These are phyloP conservation scores for Scheffersomyces stipitis DNA, from an alignment of 805 yeast genomes.

Conservation along the genomic window DNA sequence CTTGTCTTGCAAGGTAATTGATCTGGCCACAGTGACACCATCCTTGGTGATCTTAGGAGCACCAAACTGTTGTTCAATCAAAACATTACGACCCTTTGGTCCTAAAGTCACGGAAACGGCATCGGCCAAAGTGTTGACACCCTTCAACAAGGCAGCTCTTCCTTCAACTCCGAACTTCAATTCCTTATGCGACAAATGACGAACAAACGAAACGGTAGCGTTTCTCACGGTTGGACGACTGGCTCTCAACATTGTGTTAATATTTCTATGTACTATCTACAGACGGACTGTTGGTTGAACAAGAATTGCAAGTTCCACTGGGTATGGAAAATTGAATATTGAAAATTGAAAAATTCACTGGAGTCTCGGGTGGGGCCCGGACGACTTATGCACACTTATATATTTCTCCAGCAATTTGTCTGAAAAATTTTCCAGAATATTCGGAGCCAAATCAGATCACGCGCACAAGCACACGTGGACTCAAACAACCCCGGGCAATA, in stretches of 20 bases:
- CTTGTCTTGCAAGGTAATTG: constrained; percentile 79
- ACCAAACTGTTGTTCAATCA: constrained; percentile 95
- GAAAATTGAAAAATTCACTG: no score
- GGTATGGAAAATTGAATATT: no score
- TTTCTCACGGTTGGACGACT: constrained; percentile 44
- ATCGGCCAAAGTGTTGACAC: constrained; percentile 92
- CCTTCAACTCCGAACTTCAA: constrained; percentile 97
- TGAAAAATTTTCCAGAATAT: constrained; percentile 14
- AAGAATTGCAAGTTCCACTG: no score
- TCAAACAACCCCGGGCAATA: not conserved
- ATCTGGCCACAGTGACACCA: constrained; percentile 95
- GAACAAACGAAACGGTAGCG: constrained; percentile 42
- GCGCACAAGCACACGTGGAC: not conserved
- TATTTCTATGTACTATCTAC: no score
- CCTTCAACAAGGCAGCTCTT: constrained; percentile 88
- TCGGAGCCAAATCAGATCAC: constrained; percentile 3
- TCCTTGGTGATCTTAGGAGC: constrained; percentile 98
- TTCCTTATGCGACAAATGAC: constrained; percentile 77
- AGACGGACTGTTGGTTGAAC: no score
- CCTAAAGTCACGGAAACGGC: constrained; percentile 97
- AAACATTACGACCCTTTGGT: constrained; percentile 96
- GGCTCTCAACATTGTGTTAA: constrained; percentile 49
- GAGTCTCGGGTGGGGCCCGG: no score
- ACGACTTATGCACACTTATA: no score
- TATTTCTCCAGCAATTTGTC: no score